Base-by-base conservation (phyloP, 495 filamentous ascomycete genomes). In the Penicillium canariense region DNA sequence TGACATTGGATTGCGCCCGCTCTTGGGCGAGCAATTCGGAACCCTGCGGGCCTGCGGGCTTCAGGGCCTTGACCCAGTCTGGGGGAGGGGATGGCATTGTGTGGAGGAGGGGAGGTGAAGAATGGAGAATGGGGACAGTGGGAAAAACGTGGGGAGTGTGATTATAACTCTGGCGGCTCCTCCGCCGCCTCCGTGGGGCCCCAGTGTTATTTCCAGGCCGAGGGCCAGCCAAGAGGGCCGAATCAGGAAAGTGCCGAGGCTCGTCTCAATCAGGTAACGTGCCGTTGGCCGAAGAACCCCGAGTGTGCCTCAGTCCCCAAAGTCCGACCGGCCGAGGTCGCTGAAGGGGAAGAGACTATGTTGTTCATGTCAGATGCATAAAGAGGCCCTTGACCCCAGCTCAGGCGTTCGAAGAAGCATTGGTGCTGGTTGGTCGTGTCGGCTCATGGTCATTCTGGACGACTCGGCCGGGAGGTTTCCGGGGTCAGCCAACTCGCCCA, bases 11-110 rank as follows among this genome's bases (percentile, higher is more conserved):
- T 55, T 81, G 79, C 11, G 70, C 77, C 23, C 85, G 78, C 67
- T 88, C 85, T 32, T 79, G 64, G 4, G 70, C 52, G 26, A 88
- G 77, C 40, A 88, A 71, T 50, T 85, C 82, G 42, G 71, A 69
- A 39, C 84, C 84, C 52, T 86, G 83, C 25, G 84, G 83, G 38
- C 71, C 73, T 12, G 82, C 73, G 4, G 84, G 84, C 70, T 81
- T 83, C 36, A 88, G 71, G 44, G 78, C 76, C 62, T 82, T 79
- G 56, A 87, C 85, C 85, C 84, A 87, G 67, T 75, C 71, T 47
- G 84, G 84, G 48, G 72, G 76, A 49, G 74, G 75, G 54, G 72
- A 63, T 48, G 70, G 65, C 67, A 69, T 72, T 30, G 42, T 61
- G 36, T 42, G 31, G 23, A 7, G 12, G 44, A 42, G 44, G 20